phyloP scores from a whole-genome alignment of 768 basidiomycete genomes.

The Xerocomus brunneocitrinus region DNA sequence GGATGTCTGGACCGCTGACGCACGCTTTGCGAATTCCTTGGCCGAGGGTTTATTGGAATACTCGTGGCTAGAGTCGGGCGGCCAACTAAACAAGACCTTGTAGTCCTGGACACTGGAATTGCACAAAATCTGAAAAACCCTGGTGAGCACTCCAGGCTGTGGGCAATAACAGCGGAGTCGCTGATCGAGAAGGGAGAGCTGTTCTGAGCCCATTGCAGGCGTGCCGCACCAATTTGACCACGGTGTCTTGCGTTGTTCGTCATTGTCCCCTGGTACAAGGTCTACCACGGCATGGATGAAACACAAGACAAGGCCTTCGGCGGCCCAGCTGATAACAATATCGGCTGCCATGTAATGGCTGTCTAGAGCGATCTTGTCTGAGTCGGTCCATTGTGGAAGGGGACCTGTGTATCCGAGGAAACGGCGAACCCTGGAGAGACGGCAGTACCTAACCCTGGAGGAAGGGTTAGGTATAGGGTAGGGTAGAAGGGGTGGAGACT shows the following conservation, averaged over 20 bases:
- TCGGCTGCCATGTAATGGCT: constrained; percentile 80
- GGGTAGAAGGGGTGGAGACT: constrained; percentile 13
- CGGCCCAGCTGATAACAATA: constrained; percentile 87
- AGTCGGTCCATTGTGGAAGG: constrained; percentile 52
- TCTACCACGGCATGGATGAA: constrained; percentile 84
- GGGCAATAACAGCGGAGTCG: constrained; percentile 54
- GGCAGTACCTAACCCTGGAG: constrained; percentile 70
- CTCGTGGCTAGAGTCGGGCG: constrained; percentile 50
- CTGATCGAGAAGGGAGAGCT: constrained; percentile 55
- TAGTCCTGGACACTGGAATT: constrained; percentile 48
- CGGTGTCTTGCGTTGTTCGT: constrained; percentile 64
- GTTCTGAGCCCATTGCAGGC: constrained; percentile 51
- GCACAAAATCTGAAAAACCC: constrained; percentile 77
- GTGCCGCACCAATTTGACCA: constrained; percentile 94
- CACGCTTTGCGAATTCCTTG: constrained; percentile 52
- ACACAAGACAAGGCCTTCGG: constrained; percentile 81
- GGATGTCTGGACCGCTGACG: constrained; percentile 56
- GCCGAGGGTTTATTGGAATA: constrained; percentile 39
- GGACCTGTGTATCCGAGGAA: constrained; percentile 65
- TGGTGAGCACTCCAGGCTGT: constrained; percentile 45
- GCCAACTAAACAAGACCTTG: constrained; percentile 68
- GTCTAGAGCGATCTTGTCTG: constrained; percentile 66
- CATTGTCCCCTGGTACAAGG: constrained; percentile 64
- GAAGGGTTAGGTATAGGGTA: constrained; percentile 22
- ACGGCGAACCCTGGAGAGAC: constrained; percentile 68